Conservation (phyloP, 2,329 filamentous ascomycete species). For the Sporothrix brunneoviolacea region DNA sequence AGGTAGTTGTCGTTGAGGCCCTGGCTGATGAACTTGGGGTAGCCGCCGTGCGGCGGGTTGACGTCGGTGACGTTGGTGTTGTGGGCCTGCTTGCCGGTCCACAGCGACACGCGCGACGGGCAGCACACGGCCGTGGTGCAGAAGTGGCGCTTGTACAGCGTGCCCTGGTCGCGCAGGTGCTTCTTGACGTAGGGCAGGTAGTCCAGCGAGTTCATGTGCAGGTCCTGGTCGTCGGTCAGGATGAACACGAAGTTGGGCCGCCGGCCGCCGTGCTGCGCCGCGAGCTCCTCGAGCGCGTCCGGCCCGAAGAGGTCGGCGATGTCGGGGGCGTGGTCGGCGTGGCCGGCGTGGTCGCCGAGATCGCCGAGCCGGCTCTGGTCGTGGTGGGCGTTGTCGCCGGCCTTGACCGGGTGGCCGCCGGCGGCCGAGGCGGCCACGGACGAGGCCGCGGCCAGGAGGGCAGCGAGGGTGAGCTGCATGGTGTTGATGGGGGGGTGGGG, state of each 20-base stretch:
- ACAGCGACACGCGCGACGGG: constrained; percentile 57
- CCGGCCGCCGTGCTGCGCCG: not conserved
- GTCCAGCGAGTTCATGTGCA: constrained; percentile 51
- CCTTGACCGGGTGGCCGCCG: not conserved
- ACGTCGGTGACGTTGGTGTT: constrained; percentile 64
- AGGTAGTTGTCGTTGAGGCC: constrained; percentile 63
- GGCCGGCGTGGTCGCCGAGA: too few relatives aligned
- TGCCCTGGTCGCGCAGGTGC: constrained; percentile 42
- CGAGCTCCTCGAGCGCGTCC: constrained; percentile 1
- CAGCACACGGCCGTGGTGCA: constrained; percentile 63
- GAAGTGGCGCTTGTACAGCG: constrained; percentile 55
- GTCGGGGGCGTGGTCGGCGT: too few relatives aligned
- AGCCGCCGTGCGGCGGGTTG: constrained; percentile 52
- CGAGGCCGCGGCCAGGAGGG: constrained; percentile 3
- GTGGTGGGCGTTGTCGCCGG: not conserved
- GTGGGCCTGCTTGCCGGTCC: constrained; percentile 60
- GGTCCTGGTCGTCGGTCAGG: constrained; percentile 59
- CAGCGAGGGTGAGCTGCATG: constrained; percentile 8
- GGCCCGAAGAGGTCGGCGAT: too few relatives aligned
- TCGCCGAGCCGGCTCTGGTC: constrained; percentile 4
- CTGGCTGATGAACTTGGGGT: constrained; percentile 58
- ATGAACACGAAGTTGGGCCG: constrained; percentile 37
- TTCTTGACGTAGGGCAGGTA: constrained; percentile 51
- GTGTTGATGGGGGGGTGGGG: not conserved
- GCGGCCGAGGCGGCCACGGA: constrained; percentile 3